Base-by-base conservation (phyloP, 768 basidiomycete genomes). In the Phanerodontia chrysosporium region DNA sequence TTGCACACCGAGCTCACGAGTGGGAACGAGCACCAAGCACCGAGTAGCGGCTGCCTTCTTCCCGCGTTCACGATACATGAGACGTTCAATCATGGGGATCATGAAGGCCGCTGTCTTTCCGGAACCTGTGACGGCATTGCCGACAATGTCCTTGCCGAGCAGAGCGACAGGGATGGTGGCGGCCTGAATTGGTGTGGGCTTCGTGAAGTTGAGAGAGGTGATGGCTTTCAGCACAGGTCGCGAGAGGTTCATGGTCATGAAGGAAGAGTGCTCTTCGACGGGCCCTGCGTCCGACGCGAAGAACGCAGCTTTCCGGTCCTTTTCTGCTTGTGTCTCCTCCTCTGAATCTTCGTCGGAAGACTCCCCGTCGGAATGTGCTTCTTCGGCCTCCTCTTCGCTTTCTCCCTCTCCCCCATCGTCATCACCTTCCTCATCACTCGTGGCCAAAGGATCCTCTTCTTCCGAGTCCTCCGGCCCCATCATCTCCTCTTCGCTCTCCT, bases 41-140 rank as follows among this genome's bases (percentile, higher is more conserved):
- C 97, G 80, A 0, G 89, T 93, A 29, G 89, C 89, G 21, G 92
- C 89, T 16, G 90, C 86, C 63, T 86, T 89, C 70, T 87, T 91
- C 18, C 92, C 89, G 64, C 90, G 87, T 63, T 98, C 95, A 57
- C 97, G 83, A 69, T 95, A 98, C 55, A 95, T 73, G 29, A 99
- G 78, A 58, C 97, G 88, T 72, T 99, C 97, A 51, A 95, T 73
- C 75, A 95, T 89, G 42, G 97, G 97, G 59, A 98, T 86, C 67
- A 90, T 88, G 75, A 98, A 99, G 1, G 97, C 97, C 10, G 94
- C 96, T 1, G 97, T 99, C 78, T 99, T 99, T 60, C 97, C 97
- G 4, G 95, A 97, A 61, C 97, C 97, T 18, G 97, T 99, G 18
- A 96, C 92, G 21, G 97, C 96, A 59, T 85, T 89, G 30, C 96